Base-by-base conservation (phyloP, 2,329 filamentous ascomycete species). In the Allantophomopsis cytisporea region DNA sequence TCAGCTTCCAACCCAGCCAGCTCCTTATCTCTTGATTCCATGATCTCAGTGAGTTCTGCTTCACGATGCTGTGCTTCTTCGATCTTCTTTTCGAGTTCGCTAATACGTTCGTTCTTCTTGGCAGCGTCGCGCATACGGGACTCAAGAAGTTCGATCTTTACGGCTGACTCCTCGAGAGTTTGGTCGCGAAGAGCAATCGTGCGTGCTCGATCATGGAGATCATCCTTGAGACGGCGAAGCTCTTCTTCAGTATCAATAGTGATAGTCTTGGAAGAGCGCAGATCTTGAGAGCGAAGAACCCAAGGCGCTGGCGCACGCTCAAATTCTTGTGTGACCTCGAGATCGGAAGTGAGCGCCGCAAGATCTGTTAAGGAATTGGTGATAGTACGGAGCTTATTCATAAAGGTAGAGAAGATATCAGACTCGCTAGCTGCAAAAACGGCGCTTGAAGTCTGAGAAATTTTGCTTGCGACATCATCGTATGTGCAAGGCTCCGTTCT, bases 131-230 rank as follows among this genome's bases (percentile, higher is more conserved):
- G 77, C 79, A 91, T 88, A 41, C 85, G 73, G 7, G 84, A 83
- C 58, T 94, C 84, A 31, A 96, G 76, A 32, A 91, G 84, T 60
- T 95, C 89, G 49, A 95, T 94, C 59, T 91, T 88, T 49, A 95
- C 81, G n/a, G 80, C 74, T 17, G 84, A 73, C 42, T 93, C 89
- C 57, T 93, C 87, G 39, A 94, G 74, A 30, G 80, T 79, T 55
- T 88, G 83, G 47, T 94, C 85, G 45, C 80, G 78, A 46, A 80
- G 71, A 1, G 80, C 76, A 41, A 86, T 70, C 3, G 73, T 69
- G 40, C 80, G 77, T 3, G 83, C 80, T 15, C 82, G 78, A 52
- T 89, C 84, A 47, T 80, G 76, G 47, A 91, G 73, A 48, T 89
- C 81, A 39, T 88, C 83, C 50, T 80, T 85, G 41, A 94, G 66